These are phyloP conservation scores for Aphanomyces invadans DNA, from an alignment of 352 stramenopile genomes.

Conservation along the genomic window DNA sequence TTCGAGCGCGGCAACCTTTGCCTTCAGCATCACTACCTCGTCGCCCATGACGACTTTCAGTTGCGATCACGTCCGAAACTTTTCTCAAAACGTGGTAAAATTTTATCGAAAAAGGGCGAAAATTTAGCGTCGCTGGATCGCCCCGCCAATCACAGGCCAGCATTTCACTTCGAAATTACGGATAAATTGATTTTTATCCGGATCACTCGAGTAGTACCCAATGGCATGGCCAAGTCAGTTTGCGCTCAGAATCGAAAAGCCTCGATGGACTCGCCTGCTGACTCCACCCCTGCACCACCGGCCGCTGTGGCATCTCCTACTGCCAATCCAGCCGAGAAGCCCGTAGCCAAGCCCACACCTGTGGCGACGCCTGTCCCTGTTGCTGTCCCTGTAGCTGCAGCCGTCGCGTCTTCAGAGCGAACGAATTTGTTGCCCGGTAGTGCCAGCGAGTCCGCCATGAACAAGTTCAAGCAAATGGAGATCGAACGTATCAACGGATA, in stretches of 20 bases:
- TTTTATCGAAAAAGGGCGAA: neutral
- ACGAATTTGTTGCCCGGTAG: neutral
- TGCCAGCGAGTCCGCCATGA: neutral
- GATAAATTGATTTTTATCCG: neutral
- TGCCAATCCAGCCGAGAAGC: neutral
- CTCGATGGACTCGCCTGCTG: neutral
- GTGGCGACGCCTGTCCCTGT: conserved; percentile 6
- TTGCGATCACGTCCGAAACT: neutral
- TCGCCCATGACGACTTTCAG: neutral
- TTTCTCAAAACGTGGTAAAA: neutral
- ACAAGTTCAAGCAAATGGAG: conserved; percentile 23
- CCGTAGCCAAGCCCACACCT: neutral
- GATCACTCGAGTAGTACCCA: neutral
- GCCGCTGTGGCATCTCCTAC: neutral
- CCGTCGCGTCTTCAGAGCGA: neutral
- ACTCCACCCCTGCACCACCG: neutral
- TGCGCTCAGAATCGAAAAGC: neutral
- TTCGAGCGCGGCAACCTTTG: neutral
- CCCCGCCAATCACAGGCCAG: neutral
- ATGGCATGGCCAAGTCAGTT: neutral
- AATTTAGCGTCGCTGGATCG: neutral
- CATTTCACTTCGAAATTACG: neutral
- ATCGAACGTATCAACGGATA: conserved; percentile 21
- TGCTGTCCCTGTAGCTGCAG: neutral
- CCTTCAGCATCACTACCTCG: neutral